These are phyloP conservation scores for Clonostachys rhizophaga DNA, from an alignment of 2,329 filamentous ascomycete genomes.

Conservation along the genomic window DNA sequence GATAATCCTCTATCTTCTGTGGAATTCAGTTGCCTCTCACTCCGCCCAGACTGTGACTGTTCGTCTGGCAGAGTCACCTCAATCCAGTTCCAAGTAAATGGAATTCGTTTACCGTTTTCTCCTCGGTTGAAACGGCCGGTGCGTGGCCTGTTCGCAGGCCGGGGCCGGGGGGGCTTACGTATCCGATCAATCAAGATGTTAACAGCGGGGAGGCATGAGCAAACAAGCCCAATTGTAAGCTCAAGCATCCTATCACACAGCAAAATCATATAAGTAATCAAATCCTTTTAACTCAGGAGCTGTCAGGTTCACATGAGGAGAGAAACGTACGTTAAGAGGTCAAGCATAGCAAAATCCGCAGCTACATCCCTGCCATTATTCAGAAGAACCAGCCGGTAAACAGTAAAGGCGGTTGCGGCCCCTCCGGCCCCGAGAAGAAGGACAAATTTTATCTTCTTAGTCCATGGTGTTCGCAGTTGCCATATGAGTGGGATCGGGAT, in stretches of 20 bases:
- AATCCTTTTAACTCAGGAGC: not conserved
- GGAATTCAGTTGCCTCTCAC: not conserved
- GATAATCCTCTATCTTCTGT: not conserved
- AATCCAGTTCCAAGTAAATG: not conserved
- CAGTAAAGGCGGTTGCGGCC: conserved; percentile 15
- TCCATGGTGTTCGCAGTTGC: conserved; percentile 14
- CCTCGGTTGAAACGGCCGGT: not conserved
- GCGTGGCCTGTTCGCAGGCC: not conserved
- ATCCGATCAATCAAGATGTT: conserved; percentile 7
- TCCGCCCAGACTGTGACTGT: not conserved
- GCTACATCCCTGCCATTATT: not conserved
- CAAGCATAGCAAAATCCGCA: not conserved
- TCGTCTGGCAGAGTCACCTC: not conserved
- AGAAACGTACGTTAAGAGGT: conserved; percentile 1
- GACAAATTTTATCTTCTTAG: conserved; percentile 21
- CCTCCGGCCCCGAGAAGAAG: conserved; percentile 19
- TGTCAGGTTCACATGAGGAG: not conserved
- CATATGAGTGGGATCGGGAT: conserved; percentile 21
- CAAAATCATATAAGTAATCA: not conserved
- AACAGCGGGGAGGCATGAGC: conserved; percentile 16
- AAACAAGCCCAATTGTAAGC: conserved; percentile 15
- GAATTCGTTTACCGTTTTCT: not conserved
- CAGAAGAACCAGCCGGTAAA: conserved; percentile 8
- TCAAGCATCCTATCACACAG: conserved; percentile 6
- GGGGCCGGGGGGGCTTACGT: not conserved